Conservation (phyloP, 176 grass and related monocot species). For the Areca catechu region DNA sequence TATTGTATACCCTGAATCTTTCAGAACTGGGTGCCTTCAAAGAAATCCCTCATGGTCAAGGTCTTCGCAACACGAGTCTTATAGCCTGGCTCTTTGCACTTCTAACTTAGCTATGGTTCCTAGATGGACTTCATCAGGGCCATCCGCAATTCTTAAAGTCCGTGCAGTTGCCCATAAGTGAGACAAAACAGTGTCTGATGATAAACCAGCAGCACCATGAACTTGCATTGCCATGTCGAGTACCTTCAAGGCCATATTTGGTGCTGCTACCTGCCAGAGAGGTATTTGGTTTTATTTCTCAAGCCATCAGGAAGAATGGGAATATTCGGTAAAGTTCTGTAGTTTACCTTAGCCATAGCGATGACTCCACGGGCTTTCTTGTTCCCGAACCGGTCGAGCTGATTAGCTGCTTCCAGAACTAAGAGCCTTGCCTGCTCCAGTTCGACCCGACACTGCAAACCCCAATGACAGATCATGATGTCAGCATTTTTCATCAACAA, state of each 20-base stretch:
- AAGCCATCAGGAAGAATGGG: neutral
- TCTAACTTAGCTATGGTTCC: constrained; percentile 88
- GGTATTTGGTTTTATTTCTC: neutral
- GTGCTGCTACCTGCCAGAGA: constrained; percentile 64
- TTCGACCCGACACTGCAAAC: constrained; percentile 70
- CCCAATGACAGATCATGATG: no score
- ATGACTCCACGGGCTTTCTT: constrained; percentile 70
- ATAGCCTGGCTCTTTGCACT: constrained; percentile 50
- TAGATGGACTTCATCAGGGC: constrained; percentile 87
- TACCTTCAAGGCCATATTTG: constrained; percentile 92
- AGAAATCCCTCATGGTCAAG: no score
- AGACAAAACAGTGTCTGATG: constrained; percentile 55
- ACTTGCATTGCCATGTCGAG: constrained; percentile 95
- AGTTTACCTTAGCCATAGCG: constrained; percentile 86
- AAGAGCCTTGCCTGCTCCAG: constrained; percentile 85
- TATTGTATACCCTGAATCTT: no score
- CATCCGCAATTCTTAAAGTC: constrained; percentile 79
- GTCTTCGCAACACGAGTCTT: neutral
- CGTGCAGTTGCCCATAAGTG: constrained; percentile 80
- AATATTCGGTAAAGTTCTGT: neutral
- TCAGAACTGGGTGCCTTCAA: no score
- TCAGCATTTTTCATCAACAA: neutral
- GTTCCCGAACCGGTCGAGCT: constrained; percentile 74
- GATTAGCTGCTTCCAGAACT: constrained; percentile 83
- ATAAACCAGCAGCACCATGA: constrained; percentile 74